Percentiles rank a stretch among this genome's conserved stretches.
Evolutionary conservation across 768 basidiomycete species (phyloP).

Genomic region (Phanerodontia chrysosporium): DNA sequence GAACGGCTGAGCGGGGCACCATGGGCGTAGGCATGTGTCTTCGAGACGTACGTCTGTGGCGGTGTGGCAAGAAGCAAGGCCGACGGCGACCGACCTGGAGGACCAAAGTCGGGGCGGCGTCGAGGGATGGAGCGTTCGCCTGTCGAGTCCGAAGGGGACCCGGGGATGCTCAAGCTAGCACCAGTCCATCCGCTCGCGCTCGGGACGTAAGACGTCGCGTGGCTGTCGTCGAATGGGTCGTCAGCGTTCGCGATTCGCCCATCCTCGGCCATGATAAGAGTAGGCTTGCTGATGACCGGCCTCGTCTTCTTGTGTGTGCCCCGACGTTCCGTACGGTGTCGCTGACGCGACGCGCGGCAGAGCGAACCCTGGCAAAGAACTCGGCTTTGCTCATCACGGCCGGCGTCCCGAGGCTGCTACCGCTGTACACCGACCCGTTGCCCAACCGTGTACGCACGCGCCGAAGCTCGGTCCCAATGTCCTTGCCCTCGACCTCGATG

Average conservation of each 20-base stretch:
- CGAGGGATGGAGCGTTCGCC: slow-evolving; percentile 62
- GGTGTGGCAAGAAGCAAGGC: slow-evolving; percentile 29
- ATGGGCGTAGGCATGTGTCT: slow-evolving; percentile 10
- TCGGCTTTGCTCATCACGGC: slow-evolving; percentile 67
- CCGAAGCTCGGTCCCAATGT: not conserved
- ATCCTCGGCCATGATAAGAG: slow-evolving; percentile 30
- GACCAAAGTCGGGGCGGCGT: slow-evolving; percentile 64
- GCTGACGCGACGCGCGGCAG: slow-evolving; percentile 67
- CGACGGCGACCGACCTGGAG: slow-evolving; percentile 43
- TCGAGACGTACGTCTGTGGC: slow-evolving; percentile 23
- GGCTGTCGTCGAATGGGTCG: slow-evolving; percentile 38
- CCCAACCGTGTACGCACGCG: not conserved
- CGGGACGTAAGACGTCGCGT: slow-evolving; percentile 30
- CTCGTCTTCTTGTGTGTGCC: slow-evolving; percentile 9
- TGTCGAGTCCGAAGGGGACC: slow-evolving; percentile 64
- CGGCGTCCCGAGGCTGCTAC: slow-evolving; percentile 31
- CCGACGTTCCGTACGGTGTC: slow-evolving; percentile 42
- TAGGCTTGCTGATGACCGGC: slow-evolving; percentile 59
- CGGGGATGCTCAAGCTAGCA: slow-evolving; percentile 42
- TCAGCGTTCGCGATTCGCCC: slow-evolving; percentile 11
- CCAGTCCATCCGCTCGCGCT: slow-evolving; percentile 24
- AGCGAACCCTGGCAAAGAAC: slow-evolving; percentile 58
- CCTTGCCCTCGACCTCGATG: slow-evolving; percentile 19
- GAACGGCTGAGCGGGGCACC: slow-evolving; percentile 19
- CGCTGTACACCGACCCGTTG: slow-evolving; percentile 17